Conservation (phyloP, 495 filamentous ascomycete species). For the Penicillium mononematosum region DNA sequence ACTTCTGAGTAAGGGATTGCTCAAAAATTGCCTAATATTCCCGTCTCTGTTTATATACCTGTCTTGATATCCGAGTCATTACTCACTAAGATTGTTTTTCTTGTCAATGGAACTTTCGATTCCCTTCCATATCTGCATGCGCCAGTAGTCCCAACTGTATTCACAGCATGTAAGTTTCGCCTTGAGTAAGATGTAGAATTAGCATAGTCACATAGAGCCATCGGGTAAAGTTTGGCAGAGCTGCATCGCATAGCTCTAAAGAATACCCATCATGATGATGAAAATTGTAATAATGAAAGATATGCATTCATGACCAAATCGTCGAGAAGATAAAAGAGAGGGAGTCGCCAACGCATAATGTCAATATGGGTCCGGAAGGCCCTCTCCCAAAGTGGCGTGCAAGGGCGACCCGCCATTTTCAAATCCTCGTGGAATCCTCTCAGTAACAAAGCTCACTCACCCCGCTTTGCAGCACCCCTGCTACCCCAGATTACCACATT, state of each 20-base stretch:
- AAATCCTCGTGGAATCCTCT: background rate
- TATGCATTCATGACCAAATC: background rate
- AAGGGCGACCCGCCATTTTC: conserved; percentile 7
- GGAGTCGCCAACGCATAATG: background rate
- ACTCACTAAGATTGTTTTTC: conserved; percentile 17
- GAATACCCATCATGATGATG: background rate
- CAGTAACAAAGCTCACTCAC: conserved; percentile 5
- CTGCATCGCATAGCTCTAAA: background rate
- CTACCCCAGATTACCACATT: background rate
- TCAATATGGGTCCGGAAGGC: conserved; percentile 4
- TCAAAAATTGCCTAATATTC: conserved; percentile 12
- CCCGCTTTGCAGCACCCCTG: conserved; percentile 11
- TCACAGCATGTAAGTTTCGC: background rate
- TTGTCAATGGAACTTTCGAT: conserved; percentile 13
- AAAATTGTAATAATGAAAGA: background rate
- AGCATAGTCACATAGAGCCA: background rate
- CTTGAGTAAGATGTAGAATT: background rate
- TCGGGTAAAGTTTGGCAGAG: background rate
- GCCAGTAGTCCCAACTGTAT: background rate
- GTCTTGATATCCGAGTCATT: conserved; percentile 39
- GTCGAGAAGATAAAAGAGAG: background rate
- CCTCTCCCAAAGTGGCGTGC: conserved; percentile 13
- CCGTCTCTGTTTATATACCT: conserved; percentile 14
- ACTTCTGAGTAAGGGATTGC: conserved; percentile 44
- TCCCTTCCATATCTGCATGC: background rate